Evolutionary conservation across 495 filamentous ascomycete genomes (phyloP).

Genomic region (Neurospora sp.): DNA sequence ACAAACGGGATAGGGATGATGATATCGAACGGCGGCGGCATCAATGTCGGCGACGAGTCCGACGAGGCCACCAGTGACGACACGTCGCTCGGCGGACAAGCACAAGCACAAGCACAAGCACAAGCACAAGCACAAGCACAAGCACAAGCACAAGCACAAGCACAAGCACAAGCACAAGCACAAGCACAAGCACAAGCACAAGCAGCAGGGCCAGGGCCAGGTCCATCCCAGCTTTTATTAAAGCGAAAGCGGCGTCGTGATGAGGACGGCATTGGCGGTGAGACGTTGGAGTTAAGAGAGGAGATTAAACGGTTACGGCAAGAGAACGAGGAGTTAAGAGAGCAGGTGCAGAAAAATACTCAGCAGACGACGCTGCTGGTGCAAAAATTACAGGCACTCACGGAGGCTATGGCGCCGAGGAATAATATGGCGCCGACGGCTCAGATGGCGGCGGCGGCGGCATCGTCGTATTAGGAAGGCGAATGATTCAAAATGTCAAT

Average conservation of each 20-base stretch:
- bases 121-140: slow-evolving; percentile 6
- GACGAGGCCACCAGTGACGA: slow-evolving; percentile 26
- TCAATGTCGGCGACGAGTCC: slow-evolving; percentile 12
- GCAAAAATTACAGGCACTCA: slow-evolving; percentile 17
- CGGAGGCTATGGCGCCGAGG: slow-evolving; percentile 6
- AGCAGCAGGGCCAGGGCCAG: not conserved
- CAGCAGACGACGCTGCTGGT: slow-evolving; percentile 21
- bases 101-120: slow-evolving; percentile 24
- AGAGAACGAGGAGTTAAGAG: slow-evolving; percentile 29
- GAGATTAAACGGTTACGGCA: slow-evolving; percentile 28
- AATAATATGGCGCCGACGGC: not conserved
- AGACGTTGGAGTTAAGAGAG: slow-evolving; percentile 21
- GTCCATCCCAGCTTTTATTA: not conserved
- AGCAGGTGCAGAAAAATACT: slow-evolving; percentile 21
- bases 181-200: slow-evolving; percentile 4
- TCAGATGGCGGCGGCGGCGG: not conserved
- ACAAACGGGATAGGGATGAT: slow-evolving; percentile 1
- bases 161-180: slow-evolving; percentile 25
- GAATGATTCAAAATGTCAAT: not conserved
- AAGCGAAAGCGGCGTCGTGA: slow-evolving; percentile 1
- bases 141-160: slow-evolving; percentile 27
- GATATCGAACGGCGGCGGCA: not conserved
- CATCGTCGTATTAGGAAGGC: not conserved
- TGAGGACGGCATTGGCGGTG: slow-evolving; percentile 5
- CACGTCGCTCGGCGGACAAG: slow-evolving; percentile 11